phyloP scores from a whole-genome alignment of 352 stramenopile genomes.

The Globisporangium spinosum region DNA sequence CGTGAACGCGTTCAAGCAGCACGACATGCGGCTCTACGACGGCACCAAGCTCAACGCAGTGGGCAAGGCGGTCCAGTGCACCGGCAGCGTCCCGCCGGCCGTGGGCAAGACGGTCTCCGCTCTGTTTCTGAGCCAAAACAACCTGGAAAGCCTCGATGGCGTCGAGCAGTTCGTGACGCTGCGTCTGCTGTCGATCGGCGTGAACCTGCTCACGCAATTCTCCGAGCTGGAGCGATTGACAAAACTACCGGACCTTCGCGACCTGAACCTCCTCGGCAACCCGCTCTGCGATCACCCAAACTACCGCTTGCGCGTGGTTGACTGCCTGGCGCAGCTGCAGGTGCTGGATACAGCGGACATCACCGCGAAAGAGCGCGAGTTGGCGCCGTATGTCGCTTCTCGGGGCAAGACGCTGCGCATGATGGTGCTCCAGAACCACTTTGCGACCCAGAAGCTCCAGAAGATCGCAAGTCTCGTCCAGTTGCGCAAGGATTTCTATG shows the following conservation, averaged over 20 bases:
- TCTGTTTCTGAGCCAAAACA: constrained; percentile 83
- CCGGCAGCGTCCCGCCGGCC: constrained; percentile 46
- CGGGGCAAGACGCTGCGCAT: constrained; percentile 48
- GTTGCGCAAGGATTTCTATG: constrained; percentile 61
- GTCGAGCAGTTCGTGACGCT: constrained; percentile 61
- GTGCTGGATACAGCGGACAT: constrained; percentile 65
- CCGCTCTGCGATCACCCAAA: constrained; percentile 69
- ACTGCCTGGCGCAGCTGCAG: constrained; percentile 38
- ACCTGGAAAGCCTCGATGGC: constrained; percentile 41
- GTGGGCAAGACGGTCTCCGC: constrained; percentile 44
- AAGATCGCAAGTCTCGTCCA: constrained; percentile 40
- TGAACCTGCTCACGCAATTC: constrained; percentile 50
- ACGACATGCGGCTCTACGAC: constrained; percentile 65
- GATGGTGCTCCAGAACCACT: constrained; percentile 63
- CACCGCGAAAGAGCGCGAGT: constrained; percentile 47
- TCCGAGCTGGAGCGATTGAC: constrained; percentile 36
- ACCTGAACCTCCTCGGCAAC: constrained; percentile 72
- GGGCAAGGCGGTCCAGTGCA: constrained; percentile 42
- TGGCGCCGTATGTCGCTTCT: constrained; percentile 42
- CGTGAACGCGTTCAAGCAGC: constrained; percentile 63
- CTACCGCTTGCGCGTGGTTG: constrained; percentile 60
- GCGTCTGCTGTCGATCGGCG: constrained; percentile 58
- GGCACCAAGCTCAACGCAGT: constrained; percentile 74
- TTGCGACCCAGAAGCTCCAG: constrained; percentile 69
- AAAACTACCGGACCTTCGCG: constrained; percentile 39